Conservation (phyloP, 352 stramenopile species). For the Blastocystis sp. region DNA sequence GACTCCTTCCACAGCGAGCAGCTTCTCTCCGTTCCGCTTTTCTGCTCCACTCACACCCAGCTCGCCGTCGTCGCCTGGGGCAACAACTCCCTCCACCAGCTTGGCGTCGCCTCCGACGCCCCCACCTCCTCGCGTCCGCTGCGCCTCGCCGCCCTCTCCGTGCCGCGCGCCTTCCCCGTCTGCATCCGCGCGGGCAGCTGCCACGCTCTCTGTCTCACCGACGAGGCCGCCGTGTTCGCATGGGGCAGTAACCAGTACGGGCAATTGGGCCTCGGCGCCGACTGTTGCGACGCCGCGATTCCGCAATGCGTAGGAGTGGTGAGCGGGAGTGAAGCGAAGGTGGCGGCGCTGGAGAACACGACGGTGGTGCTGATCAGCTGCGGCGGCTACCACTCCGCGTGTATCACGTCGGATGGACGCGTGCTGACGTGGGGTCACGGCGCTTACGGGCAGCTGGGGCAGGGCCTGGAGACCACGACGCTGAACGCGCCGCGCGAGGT, state of each 20-base stretch:
- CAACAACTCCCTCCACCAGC: conserved; percentile 14
- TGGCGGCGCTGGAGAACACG: conserved; percentile 55
- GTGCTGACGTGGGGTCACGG: conserved; percentile 77
- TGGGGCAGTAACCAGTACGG: conserved; percentile 58
- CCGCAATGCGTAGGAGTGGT: conserved; percentile 71
- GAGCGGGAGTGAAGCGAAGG: conserved; percentile 33
- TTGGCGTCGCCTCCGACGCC: not conserved
- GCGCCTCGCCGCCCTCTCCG: not conserved
- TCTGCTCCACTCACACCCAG: not conserved
- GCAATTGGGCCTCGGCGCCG: not conserved
- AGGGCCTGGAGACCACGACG: conserved; percentile 66
- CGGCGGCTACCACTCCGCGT: conserved; percentile 73
- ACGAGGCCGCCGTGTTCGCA: conserved; percentile 54
- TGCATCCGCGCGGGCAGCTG: not conserved
- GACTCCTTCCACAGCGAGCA: not conserved
- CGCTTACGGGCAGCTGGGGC: conserved; percentile 76
- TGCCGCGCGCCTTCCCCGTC: not conserved
- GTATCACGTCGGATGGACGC: conserved; percentile 70
- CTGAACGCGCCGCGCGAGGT: not conserved
- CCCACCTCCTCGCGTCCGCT: not conserved
- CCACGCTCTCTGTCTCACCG: conserved; percentile 57
- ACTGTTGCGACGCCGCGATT: not conserved
- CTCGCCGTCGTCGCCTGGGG: conserved; percentile 22
- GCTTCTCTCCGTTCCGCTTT: not conserved
- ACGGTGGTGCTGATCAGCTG: conserved; percentile 74